Evolutionary conservation across 257 asterid species (phyloP), one percentile per base, ranked within the genome.

Genomic region (Striga asiatica): DNA sequence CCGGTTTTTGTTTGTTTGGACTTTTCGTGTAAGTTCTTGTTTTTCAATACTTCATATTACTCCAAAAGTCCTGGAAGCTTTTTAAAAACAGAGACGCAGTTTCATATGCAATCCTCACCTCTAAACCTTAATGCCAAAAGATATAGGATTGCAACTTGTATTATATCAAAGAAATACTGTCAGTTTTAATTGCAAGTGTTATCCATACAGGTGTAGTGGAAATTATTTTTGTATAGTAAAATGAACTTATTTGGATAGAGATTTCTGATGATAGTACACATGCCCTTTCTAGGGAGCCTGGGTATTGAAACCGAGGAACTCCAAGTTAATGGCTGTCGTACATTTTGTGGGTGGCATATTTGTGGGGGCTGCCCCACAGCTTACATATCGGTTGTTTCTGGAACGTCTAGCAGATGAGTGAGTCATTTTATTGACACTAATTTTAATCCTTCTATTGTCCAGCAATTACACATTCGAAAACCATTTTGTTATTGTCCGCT

Each of bases 301-400:
- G 48, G 48, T 41, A 13, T 41, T 41, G 48, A 41, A 22, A 41
- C 48, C 48, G 22, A 41, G 18, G 48, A 41, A 41, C 21, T 41
- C 48, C 18, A 18, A 41, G 48, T 13, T 41, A 41, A 41, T 11
- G 17, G 1, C 48, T 3, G 21, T 41, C 21, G 22, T 41, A 41
- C 48, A 41, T 41, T 41, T 41, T 41, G 48, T 41, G 14, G 48
- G 48, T 41, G 48, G 48, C 48, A 41, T 41, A 41, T 41, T 41
- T 16, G 48, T 41, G 48, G 48, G 48, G 22, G 48, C 48, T 41
- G 48, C 48, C 18, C 48, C 48, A 41, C 48, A 41, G 48, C 48
- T 41, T 41, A 41, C 48, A 17, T 41, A 41, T 12, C 48, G 48
- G 21, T 41, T 41, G 8, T 41, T 41, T 22, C 9, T 41, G 48